Conservation (phyloP, 2,329 filamentous ascomycete genomes). For the Furcasterigmium sp. region DNA sequence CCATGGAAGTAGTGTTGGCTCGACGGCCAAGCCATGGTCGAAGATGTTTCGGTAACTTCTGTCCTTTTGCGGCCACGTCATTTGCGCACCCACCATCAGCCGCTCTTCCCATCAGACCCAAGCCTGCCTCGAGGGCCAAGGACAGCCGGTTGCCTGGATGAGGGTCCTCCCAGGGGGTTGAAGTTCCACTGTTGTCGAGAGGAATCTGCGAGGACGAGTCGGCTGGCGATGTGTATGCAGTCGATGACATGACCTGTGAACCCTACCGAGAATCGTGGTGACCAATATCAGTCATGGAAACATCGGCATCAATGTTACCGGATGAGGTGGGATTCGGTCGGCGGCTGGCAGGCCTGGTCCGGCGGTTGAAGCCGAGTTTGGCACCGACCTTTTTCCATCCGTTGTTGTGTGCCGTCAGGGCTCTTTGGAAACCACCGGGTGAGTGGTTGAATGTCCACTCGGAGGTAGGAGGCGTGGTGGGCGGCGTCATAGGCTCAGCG, state of each 20-base stretch:
- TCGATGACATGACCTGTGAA: conserved; percentile 51
- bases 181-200: conserved; percentile 11
- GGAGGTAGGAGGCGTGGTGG: conserved; percentile 63
- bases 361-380: conserved; percentile 54
- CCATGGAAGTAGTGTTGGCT: not conserved
- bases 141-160: conserved; percentile 38
- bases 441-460: conserved; percentile 49
- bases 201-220: conserved; percentile 13
- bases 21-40: conserved; percentile 16
- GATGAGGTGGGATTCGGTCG: conserved; percentile 39
- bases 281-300: conserved; percentile 26
- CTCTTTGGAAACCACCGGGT: conserved; percentile 48
- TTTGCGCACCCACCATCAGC: conserved; percentile 18
- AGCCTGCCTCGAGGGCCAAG: conserved; percentile 18
- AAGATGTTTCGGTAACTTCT: conserved; percentile 16
- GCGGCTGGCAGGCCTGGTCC: conserved; percentile 39
- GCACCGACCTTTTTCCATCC: conserved; percentile 62
- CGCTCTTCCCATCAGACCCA: conserved; percentile 15
- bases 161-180: conserved; percentile 35
- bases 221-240: conserved; percentile 28
- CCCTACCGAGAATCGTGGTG: conserved; percentile 46
- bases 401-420: conserved; percentile 48
- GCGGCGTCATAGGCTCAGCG: conserved; percentile 66
- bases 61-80: conserved; percentile 46
- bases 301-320: conserved; percentile 30